Evolutionary conservation across 176 grass and related monocot species (phyloP), one percentile per base, ranked within the genome.

Genomic region (Carex kokanica): DNA sequence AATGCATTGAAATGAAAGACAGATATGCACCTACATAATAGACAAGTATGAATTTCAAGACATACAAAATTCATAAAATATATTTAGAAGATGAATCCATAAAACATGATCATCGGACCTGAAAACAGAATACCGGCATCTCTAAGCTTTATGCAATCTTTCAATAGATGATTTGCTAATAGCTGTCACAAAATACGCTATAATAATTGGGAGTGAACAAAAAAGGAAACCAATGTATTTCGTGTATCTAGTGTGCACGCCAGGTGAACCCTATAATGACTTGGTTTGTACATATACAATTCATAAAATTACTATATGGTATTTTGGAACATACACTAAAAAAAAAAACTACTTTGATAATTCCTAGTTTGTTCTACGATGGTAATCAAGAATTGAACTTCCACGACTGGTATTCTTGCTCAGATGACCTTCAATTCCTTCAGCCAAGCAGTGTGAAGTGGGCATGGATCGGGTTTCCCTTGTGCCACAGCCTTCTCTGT

Each of bases 361-460:
- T 29, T 56, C 25, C 73, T 78, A 34, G 7, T 77, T 78, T 31
- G 47, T 78, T 54, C 51, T 29, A 32, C 24, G 14, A 18, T 31
- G 1, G 13, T 55, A 31, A 56, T 78, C 17, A 6, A 27, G n/a
- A 54, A 32, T 5, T 55, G 6, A 67, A 75, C 6, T 60, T 66
- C 45, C 27, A 34, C 20, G 4, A 53, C 40, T 20, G 62, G 27
- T 65, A 54, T 51, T 18, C 40, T 64, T 84, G 6, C 66, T 79
- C 84, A 97, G 79, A 97, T 88, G 88, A 92, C 83, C 87, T 91
- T 98, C 84, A 98, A 84, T 81, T 98, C 95, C 89, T 98, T 98
- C 85, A 98, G 95, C 95, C 92, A 98, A 85, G 90, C 89, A 31
- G 95, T 98, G 74, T 98, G 95, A 45, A 98, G 86, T 16, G 92